These are phyloP conservation scores for Paspalum notatum DNA, from an alignment of 176 grass and related monocot species.

Conservation along the genomic window DNA sequence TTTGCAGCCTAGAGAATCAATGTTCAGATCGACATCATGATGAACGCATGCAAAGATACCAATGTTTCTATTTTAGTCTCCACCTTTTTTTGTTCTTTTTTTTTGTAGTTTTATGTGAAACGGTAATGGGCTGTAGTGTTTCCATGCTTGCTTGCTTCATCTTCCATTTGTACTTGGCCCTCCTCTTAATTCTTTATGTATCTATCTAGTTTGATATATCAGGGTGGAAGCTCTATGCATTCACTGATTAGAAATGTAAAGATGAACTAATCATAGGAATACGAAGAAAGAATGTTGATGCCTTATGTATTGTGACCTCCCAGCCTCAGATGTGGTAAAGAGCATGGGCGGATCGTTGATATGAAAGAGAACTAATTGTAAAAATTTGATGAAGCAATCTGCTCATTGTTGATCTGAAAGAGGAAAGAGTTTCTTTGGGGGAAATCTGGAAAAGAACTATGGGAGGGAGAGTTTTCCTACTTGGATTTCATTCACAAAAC, in stretches of 20 bases:
- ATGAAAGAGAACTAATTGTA: background rate
- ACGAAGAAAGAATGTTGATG: background rate
- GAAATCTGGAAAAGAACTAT: too few species aligned
- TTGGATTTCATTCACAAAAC: too few species aligned
- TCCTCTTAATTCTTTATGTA: conserved; percentile 25
- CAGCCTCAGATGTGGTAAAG: background rate
- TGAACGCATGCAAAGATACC: background rate
- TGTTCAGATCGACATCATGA: background rate
- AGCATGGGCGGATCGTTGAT: background rate
- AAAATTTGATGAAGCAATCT: background rate
- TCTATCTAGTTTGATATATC: conserved; percentile 30
- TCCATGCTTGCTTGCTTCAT: conserved; percentile 1
- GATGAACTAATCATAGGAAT: background rate
- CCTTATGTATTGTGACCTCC: background rate
- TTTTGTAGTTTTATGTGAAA: conserved; percentile 29
- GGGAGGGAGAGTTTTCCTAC: too few species aligned
- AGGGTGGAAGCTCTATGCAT: conserved; percentile 29
- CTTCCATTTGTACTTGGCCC: conserved; percentile 37
- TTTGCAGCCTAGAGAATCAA: conserved; percentile 8
- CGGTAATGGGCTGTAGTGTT: conserved; percentile 21
- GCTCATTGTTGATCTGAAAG: background rate
- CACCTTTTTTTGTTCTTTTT: conserved; percentile 48
- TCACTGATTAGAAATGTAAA: conserved; percentile 44
- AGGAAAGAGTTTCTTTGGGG: too few species aligned
- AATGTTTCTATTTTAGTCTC: conserved; percentile 7